Base-by-base conservation (phyloP, 2,329 filamentous ascomycete genomes). In the Claviceps africana region DNA sequence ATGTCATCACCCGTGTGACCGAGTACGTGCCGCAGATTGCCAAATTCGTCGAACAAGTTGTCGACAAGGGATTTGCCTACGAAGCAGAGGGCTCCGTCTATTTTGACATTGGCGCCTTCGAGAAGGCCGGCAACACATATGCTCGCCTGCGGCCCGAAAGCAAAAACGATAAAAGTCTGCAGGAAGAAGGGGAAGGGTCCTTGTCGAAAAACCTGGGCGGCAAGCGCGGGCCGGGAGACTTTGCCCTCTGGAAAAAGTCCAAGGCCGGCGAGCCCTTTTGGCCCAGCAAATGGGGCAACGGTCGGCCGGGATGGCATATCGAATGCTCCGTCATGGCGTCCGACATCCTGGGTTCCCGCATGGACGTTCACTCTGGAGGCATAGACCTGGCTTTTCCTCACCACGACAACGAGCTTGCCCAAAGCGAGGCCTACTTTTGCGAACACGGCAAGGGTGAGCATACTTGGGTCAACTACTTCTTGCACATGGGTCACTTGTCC, bases 271-370 rank as follows among this genome's bases (percentile, higher is more conserved):
- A 97, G 73, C 91, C 91, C 0, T 86, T 81, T 58, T 97, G 91
- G 91, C 75, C 82, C 5, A 93, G 86, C 59, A 82, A 82, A 3
- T 97, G 91, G 90, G 89, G 91, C 4, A 76, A 82, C 52, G 90
- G 90, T 4, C 77, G 91, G 45, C 91, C 91, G 1, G 91, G 91
- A 19, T 97, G 91, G 91, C 91, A 96, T 64, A 96, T 96, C 62
- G 90, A 96, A 71, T 96, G 91, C 80, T 90, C 85, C 1, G 89
- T 89, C 17, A 96, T 97, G 91, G 89, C 90, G 0, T 91, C 86
- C 2, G 87, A 90, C 57, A 78, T 89, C n/a, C 72, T 97, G 1
- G 90, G 90, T 5, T 76, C 82, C 30, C 78, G 83, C 55, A 89
- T 97, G 74, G 91, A 97, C 65, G 87, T 96, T 51, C 91, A 96